Evolutionary conservation across 768 basidiomycete species (phyloP).

Genomic region (Boletus rex-veris): DNA sequence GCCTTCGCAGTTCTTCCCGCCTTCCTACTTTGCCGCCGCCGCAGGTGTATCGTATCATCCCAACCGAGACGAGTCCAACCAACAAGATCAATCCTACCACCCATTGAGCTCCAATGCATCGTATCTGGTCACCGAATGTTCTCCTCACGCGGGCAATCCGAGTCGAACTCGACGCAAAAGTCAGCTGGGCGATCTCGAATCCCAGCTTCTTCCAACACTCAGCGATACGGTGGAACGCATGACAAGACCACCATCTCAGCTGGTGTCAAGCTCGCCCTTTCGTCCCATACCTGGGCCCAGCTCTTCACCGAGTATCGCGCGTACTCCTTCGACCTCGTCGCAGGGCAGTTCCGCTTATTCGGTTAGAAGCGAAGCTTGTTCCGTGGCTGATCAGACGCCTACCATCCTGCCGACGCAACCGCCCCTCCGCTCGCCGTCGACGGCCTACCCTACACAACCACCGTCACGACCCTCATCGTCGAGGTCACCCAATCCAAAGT

Average conservation of each 20-base stretch:
- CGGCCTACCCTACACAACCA: conserved; percentile 14
- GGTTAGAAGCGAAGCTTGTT: conserved; percentile 1
- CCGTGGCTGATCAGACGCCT: not conserved
- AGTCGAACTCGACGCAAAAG: conserved; percentile 32
- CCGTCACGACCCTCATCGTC: conserved; percentile 21
- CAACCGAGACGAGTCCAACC: conserved; percentile 4
- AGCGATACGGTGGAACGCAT: conserved; percentile 72
- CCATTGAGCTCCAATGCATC: conserved; percentile 18
- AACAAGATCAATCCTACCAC: conserved; percentile 1
- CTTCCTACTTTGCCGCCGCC: conserved; percentile 54
- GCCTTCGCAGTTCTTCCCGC: conserved; percentile 45
- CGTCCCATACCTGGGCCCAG: not conserved
- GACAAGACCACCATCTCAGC: conserved; percentile 52
- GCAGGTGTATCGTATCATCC: conserved; percentile 35
- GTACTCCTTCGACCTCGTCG: conserved; percentile 20
- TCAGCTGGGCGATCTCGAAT: conserved; percentile 52
- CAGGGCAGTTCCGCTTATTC: conserved; percentile 16
- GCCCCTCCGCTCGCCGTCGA: conserved; percentile 8
- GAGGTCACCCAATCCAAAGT: conserved; percentile 30
- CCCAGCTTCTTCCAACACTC: conserved; percentile 64
- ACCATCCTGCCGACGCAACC: not conserved
- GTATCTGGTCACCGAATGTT: conserved; percentile 1
- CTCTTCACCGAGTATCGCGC: conserved; percentile 6
- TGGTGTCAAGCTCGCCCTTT: conserved; percentile 9
- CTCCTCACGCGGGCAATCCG: not conserved